Base-by-base conservation (phyloP, 345 rosid species). In the Viola odorata region DNA sequence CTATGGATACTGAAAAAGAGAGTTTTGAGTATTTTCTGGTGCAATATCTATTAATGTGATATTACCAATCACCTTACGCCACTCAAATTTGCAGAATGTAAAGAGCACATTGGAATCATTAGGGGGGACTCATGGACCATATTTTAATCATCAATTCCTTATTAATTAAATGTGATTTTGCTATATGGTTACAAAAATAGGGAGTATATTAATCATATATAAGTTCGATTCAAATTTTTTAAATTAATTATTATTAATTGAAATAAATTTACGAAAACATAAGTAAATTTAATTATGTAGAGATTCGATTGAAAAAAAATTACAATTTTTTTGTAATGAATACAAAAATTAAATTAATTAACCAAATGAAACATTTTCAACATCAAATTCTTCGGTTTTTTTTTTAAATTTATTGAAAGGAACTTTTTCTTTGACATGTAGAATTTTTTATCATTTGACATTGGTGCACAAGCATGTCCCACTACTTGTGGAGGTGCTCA, bases 361-460 rank as follows among this genome's bases (percentile, higher is more conserved):
- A 23, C 32, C 32, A 23, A 23, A 23, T 23, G 32, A 2, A 23
- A 23, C 32, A 23, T 23, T 23, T 23, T 23, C 32, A 23, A 23
- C 32, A 23, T 23, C 32, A 0, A 23, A 23, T 23, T 23, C 32
- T 0, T 23, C 32, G 5, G 50, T 42, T 13, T 39, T 44, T 7
- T 37, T 1, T 12, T 49, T 61, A n/a, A n/a, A 23, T 23, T 23
- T 0, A 23, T 23, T 54, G 56, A 12, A 48, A 39, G 37, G 55
- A 53, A 12, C 37, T n/a, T 3, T 17, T 32, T 10, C 44, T 57
- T 60, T n/a, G 60, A 53, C 61, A 23, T 39, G 36, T 23, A 61
- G 36, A n/a, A 45, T 2, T 23, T 48, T 55, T 54, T 54, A 68
- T 60, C 44, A 54, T 61, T 68, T 54, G 72, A 61, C 65, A 68